Conservation (phyloP, 129 eudicot genomes). For the Flaveria sonorensis region DNA sequence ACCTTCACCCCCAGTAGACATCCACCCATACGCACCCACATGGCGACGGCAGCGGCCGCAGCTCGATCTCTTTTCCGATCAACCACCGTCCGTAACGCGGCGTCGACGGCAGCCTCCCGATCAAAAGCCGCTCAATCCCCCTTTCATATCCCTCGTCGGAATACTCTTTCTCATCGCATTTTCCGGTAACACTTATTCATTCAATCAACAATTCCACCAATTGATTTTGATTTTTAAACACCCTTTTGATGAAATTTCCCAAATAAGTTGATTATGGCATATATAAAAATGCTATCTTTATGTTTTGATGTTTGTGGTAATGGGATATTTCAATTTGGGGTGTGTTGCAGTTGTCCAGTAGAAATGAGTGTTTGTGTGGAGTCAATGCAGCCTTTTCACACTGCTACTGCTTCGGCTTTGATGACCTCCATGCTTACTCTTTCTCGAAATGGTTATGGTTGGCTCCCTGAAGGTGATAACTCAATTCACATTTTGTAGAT, state of each 20-base stretch:
- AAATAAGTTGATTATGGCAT: not conserved
- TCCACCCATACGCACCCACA: not conserved
- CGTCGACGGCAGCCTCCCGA: conserved; percentile 37
- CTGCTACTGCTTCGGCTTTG: conserved; percentile 89
- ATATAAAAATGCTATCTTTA: not conserved
- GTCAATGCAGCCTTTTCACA: conserved; percentile 86
- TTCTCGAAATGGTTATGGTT: conserved; percentile 62
- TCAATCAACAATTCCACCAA: not conserved
- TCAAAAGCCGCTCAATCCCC: conserved; percentile 36
- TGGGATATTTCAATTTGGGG: not conserved
- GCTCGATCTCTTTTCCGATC: conserved; percentile 49
- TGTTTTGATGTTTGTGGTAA: not conserved
- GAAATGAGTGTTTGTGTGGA: conserved; percentile 79
- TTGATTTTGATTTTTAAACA: not conserved
- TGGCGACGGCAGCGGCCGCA: conserved; percentile 46
- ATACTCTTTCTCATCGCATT: conserved; percentile 34
- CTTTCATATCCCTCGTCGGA: conserved; percentile 32
- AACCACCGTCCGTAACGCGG: conserved; percentile 35
- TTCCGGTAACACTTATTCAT: conserved; percentile 29
- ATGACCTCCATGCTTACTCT: conserved; percentile 93
- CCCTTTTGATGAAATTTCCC: not conserved
- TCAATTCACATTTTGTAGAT: not conserved
- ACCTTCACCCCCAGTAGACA: conserved; percentile 12
- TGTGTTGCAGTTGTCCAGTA: conserved; percentile 54
- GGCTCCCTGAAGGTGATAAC: conserved; percentile 80